Conservation (phyloP, 2,329 filamentous ascomycete species). For the Scorias spongiosa region DNA sequence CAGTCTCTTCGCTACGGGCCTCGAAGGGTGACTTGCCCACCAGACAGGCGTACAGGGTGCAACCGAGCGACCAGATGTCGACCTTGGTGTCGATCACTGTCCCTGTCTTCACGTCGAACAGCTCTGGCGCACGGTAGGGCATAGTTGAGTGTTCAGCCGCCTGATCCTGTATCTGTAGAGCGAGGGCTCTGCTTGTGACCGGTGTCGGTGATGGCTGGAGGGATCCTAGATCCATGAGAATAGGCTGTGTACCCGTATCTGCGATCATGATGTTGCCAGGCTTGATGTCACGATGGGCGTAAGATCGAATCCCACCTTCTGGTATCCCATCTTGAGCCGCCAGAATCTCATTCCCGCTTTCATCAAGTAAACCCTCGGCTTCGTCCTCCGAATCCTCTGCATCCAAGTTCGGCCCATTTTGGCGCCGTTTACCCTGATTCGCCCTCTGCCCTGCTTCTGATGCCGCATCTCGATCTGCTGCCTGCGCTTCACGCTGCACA, state of each 20-base stretch:
- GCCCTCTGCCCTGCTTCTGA: constrained; percentile 33
- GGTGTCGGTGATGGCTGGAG: constrained; percentile 73
- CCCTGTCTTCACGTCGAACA: constrained; percentile 95
- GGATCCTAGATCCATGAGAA: constrained; percentile 95
- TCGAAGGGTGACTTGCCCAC: constrained; percentile 97
- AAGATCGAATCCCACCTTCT: constrained; percentile 58
- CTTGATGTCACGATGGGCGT: constrained; percentile 94
- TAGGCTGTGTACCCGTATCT: constrained; percentile 72
- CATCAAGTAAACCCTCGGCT: constrained; percentile 63
- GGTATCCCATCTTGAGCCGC: constrained; percentile 51
- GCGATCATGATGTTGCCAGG: constrained; percentile 99
- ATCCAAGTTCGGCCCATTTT: constrained; percentile 13
- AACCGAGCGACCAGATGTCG: constrained; percentile 94
- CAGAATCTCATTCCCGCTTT: constrained; percentile 47
- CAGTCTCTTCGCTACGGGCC: constrained; percentile 87
- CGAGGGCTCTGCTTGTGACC: constrained; percentile 78
- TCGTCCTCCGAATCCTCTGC: constrained; percentile 56
- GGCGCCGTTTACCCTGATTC: constrained; percentile 27
- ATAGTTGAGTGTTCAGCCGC: constrained; percentile 96
- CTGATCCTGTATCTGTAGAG: constrained; percentile 82
- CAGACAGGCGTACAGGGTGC: constrained; percentile 92
- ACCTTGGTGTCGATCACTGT: constrained; percentile 88
- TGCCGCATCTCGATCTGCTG: constrained; percentile 34
- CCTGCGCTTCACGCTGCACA: constrained; percentile 39
- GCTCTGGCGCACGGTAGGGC: constrained; percentile 93